Evolutionary conservation across 768 basidiomycete species (phyloP), one percentile per base, ranked within the genome.

Genomic region (Lentinula lateritia): DNA sequence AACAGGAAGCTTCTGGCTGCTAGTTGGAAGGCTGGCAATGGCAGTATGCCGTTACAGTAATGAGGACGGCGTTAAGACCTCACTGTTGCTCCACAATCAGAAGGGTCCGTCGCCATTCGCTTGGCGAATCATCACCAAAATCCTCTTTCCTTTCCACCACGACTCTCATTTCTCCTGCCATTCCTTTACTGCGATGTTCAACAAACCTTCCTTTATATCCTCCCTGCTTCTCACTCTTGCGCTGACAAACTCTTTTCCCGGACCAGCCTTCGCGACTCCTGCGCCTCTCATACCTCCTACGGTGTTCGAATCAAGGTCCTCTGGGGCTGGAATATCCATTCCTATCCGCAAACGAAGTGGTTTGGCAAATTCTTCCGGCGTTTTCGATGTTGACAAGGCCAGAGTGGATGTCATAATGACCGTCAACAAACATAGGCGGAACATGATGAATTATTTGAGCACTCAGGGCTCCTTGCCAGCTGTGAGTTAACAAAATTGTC

Each of bases 331-430:
- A 18, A 58, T 58, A 8, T 58, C 57, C 7, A 46, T 58, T n/a
- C 57, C 57, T 43, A 45, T 58, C 10, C 57, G 18, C 32, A 48
- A 43, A 23, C 57, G 57, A n/a, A 43, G 38, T 16, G 57, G 57
- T 18, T 20, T 58, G 5, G 23, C 41, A 32, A 34, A 43, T 28
- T 9, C 41, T n/a, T 8, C 46, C 20, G 57, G 57, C 35, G 18
- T 58, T 13, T 58, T 58, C 43, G 20, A 58, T 28, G n/a, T 16
- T 7, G 57, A 58, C 57, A 58, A 45, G 57, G 57, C 57, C 18
- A 48, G 23, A 18, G 20, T 48, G 13, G 10, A 48, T 28, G 45
- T 48, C 18, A 42, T 58, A 2, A 18, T 28, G 42, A 58, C 57
- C 9, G 15, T 41, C 2, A 58, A 58, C 57, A 58, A 58, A 20